Base-by-base conservation (phyloP, 1,139 yeast species). In the Meyerozyma sp. region DNA sequence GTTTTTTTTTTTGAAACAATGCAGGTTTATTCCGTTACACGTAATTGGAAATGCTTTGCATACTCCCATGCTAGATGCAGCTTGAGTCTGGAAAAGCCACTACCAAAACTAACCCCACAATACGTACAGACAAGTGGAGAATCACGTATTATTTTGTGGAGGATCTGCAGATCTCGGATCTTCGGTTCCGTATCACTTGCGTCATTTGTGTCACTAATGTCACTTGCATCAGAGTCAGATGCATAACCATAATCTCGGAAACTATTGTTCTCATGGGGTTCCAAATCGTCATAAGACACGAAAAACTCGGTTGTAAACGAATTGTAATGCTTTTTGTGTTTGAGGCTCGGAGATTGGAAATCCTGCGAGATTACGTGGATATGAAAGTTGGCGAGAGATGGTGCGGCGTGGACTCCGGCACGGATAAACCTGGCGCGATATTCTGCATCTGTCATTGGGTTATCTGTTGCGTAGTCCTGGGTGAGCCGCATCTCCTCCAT, bases 351-450 rank as follows among this genome's bases (percentile, higher is more conserved):
- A 6, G 87, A 78, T 52, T 68, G 54, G 55, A 84, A 74, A 60
- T 87, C 95, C 41, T 65, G 70, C 0, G 91, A 79, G 41, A 87
- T 70, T 11, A 87, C 79, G 63, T 87, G 95, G 25, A 87, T 66
- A 55, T 87, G 95, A 32, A 86, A 57, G 55, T 87, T 84, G 39
- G 61, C 62, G 71, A 87, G 57, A 1, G 91, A 82, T 2, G 95
- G 95, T 2, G 75, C 73, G 3, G 85, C 65, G 60, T 87, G 95
- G 20, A 86, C 73, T 0, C 95, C 94, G 3, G 72, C 74, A 46
- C 66, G 66, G n/a, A 86, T 65, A 46, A 71, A 75, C 0, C 56
- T 52, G 8, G 63, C 62, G 23, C 62, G 54, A 40, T 67, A 65
- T 26, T 56, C 54, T 11, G 45, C 41, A 29, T 32, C 42, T 32